Base-by-base conservation (phyloP, 192 early-diverging fungal genomes). In the Coemansia sp. region DNA sequence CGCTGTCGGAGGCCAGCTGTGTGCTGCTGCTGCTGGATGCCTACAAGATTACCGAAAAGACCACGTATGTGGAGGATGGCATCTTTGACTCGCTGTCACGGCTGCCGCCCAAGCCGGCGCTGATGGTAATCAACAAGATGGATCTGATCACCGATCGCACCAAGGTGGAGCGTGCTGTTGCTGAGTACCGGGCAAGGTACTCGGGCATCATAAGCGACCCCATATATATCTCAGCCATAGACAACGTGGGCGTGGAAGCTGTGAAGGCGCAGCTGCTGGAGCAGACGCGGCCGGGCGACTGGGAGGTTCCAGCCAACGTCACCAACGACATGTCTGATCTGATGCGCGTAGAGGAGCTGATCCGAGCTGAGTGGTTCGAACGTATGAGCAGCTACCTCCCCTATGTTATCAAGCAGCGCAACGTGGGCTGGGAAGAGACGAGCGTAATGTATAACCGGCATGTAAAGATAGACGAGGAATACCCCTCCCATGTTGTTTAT, bases 351-450 rank as follows among this genome's bases (percentile, higher is more conserved):
- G 75, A 70, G 45, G 75, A 78, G 53, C 56, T 67, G 15, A 64
- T 78, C 55, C 75, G 75, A 39, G 68, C 64, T 14, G 64, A 71
- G 46, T 78, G 68, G 68, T 78, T 68, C 38, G 57, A 44, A 16
- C 75, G 48, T 2, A 49, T 78, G 39, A 16, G 8, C 6, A 68
- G 75, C 20, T 47, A 68, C 36, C 23, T 71, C 53, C 75, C 75
- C 5, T 78, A 78, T 15, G 48, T 50, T 2, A 60, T 78, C 15
- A 55, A 46, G 15, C 68, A 71, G 57, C 53, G 64, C 37, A 78
- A 70, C 30, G 68, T 58, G 0, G 60, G 55, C 56, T 78, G 75
- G 75, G 50, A 78, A 37, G 30, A 60, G 31, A 45, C 55, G 23
- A 6, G 14, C 30, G 51, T n/a, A 13, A 9, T 43, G 30, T 35